Conservation (phyloP, 2,329 filamentous ascomycete species). For the Teratosphaeria nubilosa region DNA sequence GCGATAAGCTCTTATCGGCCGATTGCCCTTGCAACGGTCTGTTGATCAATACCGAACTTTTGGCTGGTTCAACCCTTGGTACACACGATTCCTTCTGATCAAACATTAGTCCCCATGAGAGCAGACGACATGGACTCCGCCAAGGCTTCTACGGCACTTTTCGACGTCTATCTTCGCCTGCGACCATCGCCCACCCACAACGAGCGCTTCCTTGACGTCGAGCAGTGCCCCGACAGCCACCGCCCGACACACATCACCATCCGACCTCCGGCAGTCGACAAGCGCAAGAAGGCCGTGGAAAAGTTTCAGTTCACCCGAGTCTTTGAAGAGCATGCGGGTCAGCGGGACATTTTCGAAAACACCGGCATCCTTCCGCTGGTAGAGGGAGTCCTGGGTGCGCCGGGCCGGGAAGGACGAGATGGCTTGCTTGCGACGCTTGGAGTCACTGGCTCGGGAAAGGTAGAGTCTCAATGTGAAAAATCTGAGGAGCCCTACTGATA, state of each 20-base stretch:
- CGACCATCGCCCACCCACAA: conserved; percentile 35
- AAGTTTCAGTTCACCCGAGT: conserved; percentile 91
- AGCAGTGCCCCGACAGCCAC: conserved; percentile 35
- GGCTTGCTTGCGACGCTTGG: conserved; percentile 84
- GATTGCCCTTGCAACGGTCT: neutral
- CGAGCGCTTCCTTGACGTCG: conserved; percentile 72
- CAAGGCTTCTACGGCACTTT: conserved; percentile 44
- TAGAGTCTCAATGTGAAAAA: neutral
- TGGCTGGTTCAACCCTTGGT: neutral
- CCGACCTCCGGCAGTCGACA: conserved; percentile 62
- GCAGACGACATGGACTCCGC: conserved; percentile 13
- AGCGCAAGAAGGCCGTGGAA: conserved; percentile 76
- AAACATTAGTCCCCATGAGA: neutral
- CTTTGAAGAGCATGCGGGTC: conserved; percentile 75
- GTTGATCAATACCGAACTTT: neutral
- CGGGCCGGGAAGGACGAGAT: conserved; percentile 71
- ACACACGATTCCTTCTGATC: neutral
- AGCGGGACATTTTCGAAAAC: conserved; percentile 77
- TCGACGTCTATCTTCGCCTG: conserved; percentile 84
- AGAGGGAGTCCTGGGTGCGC: conserved; percentile 66
- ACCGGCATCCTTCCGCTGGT: conserved; percentile 66
- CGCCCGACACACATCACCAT: conserved; percentile 43
- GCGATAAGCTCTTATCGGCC: conserved; percentile 1
- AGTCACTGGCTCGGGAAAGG: conserved; percentile 94
- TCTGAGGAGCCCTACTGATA: conserved; percentile 4